Evolutionary conservation across 306 rosid genomes (phyloP).

Genomic region (Gastrolobium villosum): DNA sequence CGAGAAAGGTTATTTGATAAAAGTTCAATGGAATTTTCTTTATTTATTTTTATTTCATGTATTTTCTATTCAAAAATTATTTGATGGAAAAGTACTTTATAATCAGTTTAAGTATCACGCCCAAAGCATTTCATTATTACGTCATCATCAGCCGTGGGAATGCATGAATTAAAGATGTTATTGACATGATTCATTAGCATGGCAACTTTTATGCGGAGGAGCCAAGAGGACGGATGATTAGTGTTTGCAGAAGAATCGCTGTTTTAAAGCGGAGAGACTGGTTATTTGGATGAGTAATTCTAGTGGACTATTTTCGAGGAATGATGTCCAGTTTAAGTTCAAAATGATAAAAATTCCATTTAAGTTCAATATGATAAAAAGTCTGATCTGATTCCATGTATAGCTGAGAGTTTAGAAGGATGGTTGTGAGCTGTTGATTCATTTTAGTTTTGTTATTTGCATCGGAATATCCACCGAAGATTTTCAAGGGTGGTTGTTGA

Average conservation of each 20-base stretch:
- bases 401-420: background rate
- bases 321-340: slow-evolving; percentile 3
- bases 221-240: background rate
- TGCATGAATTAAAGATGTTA: slow-evolving; percentile 28
- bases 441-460: background rate
- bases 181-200: slow-evolving; percentile 21
- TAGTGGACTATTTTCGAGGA: background rate
- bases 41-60: background rate
- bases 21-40: slow-evolving; percentile 40
- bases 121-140: background rate
- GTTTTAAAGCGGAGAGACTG: background rate
- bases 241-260: background rate
- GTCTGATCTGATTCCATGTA: background rate
- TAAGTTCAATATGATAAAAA: background rate
- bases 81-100: slow-evolving; percentile 12
- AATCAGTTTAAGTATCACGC: slow-evolving; percentile 31
- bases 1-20: slow-evolving; percentile 52
- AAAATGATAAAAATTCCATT: background rate
- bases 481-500: background rate
- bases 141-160: slow-evolving; percentile 16
- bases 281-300: background rate
- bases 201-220: slow-evolving; percentile 13
- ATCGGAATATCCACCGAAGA: background rate
- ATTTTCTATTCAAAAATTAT: background rate
- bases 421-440: background rate